Base-by-base conservation (phyloP, 164 flowering plant species). In the Magnolia sinica region DNA sequence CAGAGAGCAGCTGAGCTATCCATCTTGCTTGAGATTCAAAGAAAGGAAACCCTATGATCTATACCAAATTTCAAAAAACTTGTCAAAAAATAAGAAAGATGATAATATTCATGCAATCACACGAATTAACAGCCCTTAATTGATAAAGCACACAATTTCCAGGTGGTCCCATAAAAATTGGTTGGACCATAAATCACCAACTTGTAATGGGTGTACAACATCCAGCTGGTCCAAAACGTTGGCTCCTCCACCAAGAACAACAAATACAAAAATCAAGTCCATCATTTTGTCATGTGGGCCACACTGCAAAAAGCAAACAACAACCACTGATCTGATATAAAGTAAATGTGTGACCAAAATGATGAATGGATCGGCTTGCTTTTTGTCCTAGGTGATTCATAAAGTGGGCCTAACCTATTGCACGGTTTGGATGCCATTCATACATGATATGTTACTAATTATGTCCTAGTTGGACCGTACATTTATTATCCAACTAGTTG, bases 1-100 rank as follows among this genome's bases (percentile, higher is more conserved):
- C 93, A 14, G 97, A 89, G 78, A 95, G 78, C 50, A 91, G 75
- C 72, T 93, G 88, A 76, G 97, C 91, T 73, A 95, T 86, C 98
- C 98, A 95, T 87, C 81, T 92, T 84, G 94, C 96, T 95, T 95
- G 98, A 63, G 92, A 80, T 82, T 95, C 98, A 84, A 91, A 91
- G 92, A 94, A 94, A 74, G 95, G 96, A 55, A 92, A 89, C 66
- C 94, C 96, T 81, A 92, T 86, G 16, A 92, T 27, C 97, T 91
- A 85, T 82, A 83, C 55, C 58, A 55, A 29, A 19, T 11, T 37
- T 37, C 6, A 50, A 23, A 11, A 13, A 51, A 23, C 24, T 51
- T 23, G 24, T 58, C 18, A 69, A 16, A 64, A 64, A 74, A 14
- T 29, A 16, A 45, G 20, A 18, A 27, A 73, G 20, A 45, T 55